Percentiles rank a stretch among this genome's conserved stretches.
These are phyloP conservation scores for Wickerhamiella brachini DNA, from an alignment of 805 yeast species.

Conservation along the genomic window DNA sequence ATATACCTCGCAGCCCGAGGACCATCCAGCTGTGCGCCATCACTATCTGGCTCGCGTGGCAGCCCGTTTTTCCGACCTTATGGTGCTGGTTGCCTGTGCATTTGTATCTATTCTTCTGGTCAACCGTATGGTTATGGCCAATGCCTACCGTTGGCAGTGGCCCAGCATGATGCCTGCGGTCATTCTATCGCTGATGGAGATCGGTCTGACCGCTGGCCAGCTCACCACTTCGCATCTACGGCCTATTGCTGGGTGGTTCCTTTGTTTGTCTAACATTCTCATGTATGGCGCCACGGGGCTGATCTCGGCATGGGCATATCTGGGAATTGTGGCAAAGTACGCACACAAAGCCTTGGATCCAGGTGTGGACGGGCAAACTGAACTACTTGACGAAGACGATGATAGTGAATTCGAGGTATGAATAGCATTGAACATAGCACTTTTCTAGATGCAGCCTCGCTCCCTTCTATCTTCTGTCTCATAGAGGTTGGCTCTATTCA, in stretches of 20 bases:
- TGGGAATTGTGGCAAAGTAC: constrained; percentile 15
- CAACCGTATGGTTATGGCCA: constrained; percentile 10
- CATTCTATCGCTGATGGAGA: constrained; percentile 5
- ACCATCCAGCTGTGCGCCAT: neutral
- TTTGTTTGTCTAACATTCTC: neutral
- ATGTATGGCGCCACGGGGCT: constrained; percentile 15
- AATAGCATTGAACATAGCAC: no score
- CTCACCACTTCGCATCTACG: neutral
- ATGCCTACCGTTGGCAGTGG: constrained; percentile 18
- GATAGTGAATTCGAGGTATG: constrained; percentile 8
- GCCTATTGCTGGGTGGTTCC: neutral
- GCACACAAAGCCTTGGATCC: constrained; percentile 17
- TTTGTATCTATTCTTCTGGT: constrained; percentile 11
- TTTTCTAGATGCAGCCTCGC: no score
- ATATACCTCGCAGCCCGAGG: neutral
- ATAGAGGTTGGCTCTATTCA: no score
- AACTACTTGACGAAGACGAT: constrained; percentile 18
- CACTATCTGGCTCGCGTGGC: constrained; percentile 6
- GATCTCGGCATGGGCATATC: constrained; percentile 15
- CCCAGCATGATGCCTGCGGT: constrained; percentile 7
- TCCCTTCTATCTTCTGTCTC: no score
- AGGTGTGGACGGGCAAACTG: constrained; percentile 17
- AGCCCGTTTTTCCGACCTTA: neutral
- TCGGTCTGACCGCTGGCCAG: neutral
- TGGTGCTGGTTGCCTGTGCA: constrained; percentile 7